Evolutionary conservation across 1,284 basidiomycete genomes (phyloP), one percentile per base, ranked within the genome.

Genomic region (Sporisorium graminicola): DNA sequence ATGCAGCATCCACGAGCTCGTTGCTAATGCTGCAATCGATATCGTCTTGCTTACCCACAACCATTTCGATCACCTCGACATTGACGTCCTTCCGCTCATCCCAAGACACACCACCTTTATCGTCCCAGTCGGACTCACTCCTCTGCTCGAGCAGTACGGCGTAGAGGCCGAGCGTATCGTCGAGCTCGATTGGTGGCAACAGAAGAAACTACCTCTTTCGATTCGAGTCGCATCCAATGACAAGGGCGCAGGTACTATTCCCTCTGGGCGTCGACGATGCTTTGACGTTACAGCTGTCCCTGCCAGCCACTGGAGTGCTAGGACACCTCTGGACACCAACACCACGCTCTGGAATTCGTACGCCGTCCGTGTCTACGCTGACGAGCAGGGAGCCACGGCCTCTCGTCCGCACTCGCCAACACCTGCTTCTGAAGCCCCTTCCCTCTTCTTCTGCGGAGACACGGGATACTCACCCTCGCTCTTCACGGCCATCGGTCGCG

Each of bases 21-120:
- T 79, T 13, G 22, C 43, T 20, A 56, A 65, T 29, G 85, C 85
- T 46, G 74, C 82, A 29, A 83, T 88, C 10, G 87, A 88, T 63
- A 77, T 88, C 4, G 85, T 88, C 0, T 80, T 88, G 16, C 86
- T 88, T 5, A 87, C 86, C 0, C 87, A 88, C 79, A 88, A 87
- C 33, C 79, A 83, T 68, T 82, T 80, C 67, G 80, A 80, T 26
- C 78, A 82, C 52, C 66, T 84, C 49, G 80, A 84, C 68, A 61
- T 82, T n/a, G 56, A 58, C 8, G 61, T 81, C 12, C 68, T 83
- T 9, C 76, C 60, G 16, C 51, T 68, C n/a, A 55, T 86, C 16
- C 73, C 81, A 5, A 65, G 66, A 44, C 37, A 44, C 20, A 70
- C 74, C 5, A 60, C 44, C 10, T 86, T 85, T 78, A 47, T 86